Percentiles rank a stretch among this genome's conserved stretches.
Evolutionary conservation across 768 basidiomycete species (phyloP).

Genomic region (Mycena maculata): DNA sequence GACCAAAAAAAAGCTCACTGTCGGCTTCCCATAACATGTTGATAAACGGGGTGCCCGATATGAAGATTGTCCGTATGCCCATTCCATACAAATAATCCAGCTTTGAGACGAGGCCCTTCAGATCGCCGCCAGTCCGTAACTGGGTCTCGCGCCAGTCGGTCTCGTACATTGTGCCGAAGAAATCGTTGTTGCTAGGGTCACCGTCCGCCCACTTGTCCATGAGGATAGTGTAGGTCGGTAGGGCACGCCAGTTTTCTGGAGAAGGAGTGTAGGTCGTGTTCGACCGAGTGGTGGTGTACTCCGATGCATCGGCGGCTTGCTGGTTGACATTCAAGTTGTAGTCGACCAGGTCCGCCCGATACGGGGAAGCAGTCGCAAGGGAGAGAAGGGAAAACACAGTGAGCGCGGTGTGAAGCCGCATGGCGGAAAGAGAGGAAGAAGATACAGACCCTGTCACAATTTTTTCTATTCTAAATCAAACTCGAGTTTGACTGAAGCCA

Average conservation of each 20-base stretch:
- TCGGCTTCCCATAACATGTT: conserved; percentile 99
- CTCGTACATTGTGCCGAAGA: conserved; percentile 82
- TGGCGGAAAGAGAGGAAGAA: conserved; percentile 41
- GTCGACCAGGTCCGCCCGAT: conserved; percentile 69
- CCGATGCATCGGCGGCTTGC: conserved; percentile 70
- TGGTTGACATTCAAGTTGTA: conserved; percentile 87
- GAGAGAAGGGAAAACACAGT: conserved; percentile 51
- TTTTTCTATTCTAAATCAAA: no score
- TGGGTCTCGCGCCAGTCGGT: conserved; percentile 91
- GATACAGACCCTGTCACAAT: no score
- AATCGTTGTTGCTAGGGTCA: conserved; percentile 92
- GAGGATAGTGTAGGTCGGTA: conserved; percentile 85
- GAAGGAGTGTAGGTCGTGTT: conserved; percentile 81
- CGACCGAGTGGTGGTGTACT: conserved; percentile 72
- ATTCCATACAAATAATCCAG: conserved; percentile 93
- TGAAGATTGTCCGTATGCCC: conserved; percentile 87
- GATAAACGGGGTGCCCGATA: conserved; percentile 91
- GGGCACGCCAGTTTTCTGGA: conserved; percentile 85
- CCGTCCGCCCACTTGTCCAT: conserved; percentile 96
- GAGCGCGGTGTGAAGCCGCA: conserved; percentile 63
- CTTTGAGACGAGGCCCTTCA: conserved; percentile 77
- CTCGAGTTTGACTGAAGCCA: no score
- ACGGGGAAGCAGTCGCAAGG: conserved; percentile 69
- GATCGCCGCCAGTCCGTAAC: conserved; percentile 89
- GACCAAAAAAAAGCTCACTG: conserved; percentile 66